Conservation (phyloP, 352 stramenopile species). For the Phytophthora tubulina region DNA sequence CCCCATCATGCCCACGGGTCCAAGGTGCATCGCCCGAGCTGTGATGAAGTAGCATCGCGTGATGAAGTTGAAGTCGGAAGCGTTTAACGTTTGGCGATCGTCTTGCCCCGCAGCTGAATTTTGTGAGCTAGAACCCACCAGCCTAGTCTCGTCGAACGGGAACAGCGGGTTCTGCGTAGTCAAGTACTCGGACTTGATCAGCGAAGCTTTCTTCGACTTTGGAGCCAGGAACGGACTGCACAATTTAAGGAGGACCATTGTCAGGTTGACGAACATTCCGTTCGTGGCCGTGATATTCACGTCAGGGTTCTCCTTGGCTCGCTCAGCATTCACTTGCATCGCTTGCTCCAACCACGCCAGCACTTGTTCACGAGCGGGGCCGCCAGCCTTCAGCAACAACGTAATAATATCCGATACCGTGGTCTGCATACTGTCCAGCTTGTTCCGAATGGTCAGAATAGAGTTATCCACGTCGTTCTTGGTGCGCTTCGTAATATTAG, state of each 20-base stretch:
- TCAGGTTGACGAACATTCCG: constrained; percentile 85
- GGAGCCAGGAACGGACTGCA: constrained; percentile 87
- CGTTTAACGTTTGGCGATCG: constrained; percentile 32
- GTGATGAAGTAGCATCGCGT: constrained; percentile 97
- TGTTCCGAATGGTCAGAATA: constrained; percentile 67
- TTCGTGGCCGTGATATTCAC: constrained; percentile 68
- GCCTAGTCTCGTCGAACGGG: constrained; percentile 67
- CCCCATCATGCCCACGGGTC: constrained; percentile 86
- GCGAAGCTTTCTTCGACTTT: constrained; percentile 74
- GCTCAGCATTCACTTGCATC: constrained; percentile 75
- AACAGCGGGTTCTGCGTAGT: constrained; percentile 66
- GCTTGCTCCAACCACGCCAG: constrained; percentile 82
- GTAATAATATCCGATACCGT: constrained; percentile 73
- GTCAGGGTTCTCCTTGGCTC: constrained; percentile 85
- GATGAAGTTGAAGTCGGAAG: constrained; percentile 95
- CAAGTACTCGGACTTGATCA: constrained; percentile 77
- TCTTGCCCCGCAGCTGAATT: constrained; percentile 26
- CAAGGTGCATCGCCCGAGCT: constrained; percentile 93
- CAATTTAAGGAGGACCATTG: constrained; percentile 77
- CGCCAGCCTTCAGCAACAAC: constrained; percentile 72
- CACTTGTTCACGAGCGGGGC: constrained; percentile 64
- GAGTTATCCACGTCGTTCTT: constrained; percentile 84
- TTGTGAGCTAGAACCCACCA: constrained; percentile 43
- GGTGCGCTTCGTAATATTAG: constrained; percentile 86
- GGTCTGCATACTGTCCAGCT: constrained; percentile 76